Conservation (phyloP, 306 rosid species). For the Begonia masoniana region DNA sequence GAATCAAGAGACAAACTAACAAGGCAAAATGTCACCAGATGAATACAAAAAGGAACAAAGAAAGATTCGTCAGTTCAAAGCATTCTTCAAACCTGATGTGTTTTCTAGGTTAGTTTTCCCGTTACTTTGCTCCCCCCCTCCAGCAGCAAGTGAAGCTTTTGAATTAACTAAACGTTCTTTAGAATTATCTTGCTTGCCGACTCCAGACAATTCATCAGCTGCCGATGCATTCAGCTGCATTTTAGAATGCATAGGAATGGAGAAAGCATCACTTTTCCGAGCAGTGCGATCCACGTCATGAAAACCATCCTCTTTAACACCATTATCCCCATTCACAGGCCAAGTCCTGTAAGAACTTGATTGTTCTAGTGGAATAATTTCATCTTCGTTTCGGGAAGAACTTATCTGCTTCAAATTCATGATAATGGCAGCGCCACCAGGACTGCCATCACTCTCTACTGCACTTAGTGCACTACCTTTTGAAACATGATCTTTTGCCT, state of each 20-base stretch:
- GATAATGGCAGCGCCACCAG: conserved; percentile 39
- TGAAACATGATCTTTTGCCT: conserved; percentile 38
- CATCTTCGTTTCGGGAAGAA: conserved; percentile 58
- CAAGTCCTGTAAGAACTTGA: conserved; percentile 63
- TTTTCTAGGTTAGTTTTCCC: conserved; percentile 47
- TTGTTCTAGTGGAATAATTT: conserved; percentile 56
- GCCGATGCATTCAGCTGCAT: conserved; percentile 27
- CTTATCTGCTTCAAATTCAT: conserved; percentile 40
- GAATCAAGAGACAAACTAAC: conserved; percentile 9
- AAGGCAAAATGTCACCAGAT: conserved; percentile 8
- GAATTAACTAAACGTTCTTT: conserved; percentile 44
- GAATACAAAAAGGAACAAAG: conserved; percentile 8
- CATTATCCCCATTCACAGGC: conserved; percentile 50
- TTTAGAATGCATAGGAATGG: conserved; percentile 37
- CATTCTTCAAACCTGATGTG: conserved; percentile 49
- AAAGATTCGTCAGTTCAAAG: background rate
- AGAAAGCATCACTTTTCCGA: conserved; percentile 35
- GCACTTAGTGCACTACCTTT: conserved; percentile 36
- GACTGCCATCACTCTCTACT: conserved; percentile 61
- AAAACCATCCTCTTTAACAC: conserved; percentile 49
- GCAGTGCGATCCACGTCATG: conserved; percentile 35
- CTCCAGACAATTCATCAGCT: conserved; percentile 57
- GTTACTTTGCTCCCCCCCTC: conserved; percentile 48
- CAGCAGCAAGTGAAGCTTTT: conserved; percentile 42
- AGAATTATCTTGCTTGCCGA: conserved; percentile 50